Percentiles rank a stretch among this genome's conserved stretches.
Conservation (phyloP, 2,329 filamentous ascomycete species). For the Venturia effusa region DNA sequence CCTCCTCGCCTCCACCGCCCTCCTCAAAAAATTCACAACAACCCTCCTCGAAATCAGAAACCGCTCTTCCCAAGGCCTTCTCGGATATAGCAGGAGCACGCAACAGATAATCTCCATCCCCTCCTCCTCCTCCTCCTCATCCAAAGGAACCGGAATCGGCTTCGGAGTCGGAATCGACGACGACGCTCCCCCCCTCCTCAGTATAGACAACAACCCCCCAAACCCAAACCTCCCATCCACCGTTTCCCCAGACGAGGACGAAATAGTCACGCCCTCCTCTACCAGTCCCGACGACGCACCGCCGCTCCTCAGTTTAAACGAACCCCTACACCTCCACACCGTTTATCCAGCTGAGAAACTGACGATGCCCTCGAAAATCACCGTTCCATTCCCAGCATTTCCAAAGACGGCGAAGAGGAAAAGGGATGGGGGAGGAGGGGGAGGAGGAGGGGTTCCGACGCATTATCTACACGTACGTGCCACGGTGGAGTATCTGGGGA, state of each 20-base stretch:
- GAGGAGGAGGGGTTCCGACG: neutral
- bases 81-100: neutral
- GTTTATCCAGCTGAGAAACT: neutral
- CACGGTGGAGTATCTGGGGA: neutral
- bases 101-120: neutral
- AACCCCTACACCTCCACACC: neutral
- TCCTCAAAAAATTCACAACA: neutral
- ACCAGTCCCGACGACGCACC: neutral
- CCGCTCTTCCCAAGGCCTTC: neutral
- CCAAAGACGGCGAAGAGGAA: no score
- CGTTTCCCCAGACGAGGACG: no score
- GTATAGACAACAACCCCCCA: neutral
- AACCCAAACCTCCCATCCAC: no score
- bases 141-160: no score
- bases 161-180: no score
- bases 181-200: neutral
- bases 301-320: neutral
- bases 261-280: no score
- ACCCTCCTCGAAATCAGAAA: neutral
- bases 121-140: no score
- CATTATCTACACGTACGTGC: neutral
- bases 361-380: neutral
- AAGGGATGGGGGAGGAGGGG: no score
- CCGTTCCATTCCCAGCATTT: neutral
- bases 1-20: neutral